Evolutionary conservation across 176 grass and related monocot genomes (phyloP).

Genomic region (Ampelocalamus luodianensis): DNA sequence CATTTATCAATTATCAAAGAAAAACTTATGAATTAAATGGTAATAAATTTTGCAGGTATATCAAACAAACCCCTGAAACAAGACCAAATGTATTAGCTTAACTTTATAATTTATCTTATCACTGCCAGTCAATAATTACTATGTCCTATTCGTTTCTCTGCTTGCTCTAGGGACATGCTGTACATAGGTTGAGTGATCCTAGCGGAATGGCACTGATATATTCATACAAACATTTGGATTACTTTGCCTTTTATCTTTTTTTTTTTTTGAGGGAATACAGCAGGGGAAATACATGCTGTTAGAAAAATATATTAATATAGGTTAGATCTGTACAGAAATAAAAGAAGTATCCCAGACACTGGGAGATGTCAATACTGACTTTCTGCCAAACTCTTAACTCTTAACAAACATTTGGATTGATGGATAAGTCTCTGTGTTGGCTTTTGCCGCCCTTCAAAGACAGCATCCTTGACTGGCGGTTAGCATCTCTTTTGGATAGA

Average conservation of each 20-base stretch:
- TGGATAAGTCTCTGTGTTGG: too few relatives aligned
- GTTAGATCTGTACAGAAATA: neutral
- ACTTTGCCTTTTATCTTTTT: neutral
- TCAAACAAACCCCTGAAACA: neutral
- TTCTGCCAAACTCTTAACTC: too few relatives aligned
- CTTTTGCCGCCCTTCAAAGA: too few relatives aligned
- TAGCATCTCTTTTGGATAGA: too few relatives aligned
- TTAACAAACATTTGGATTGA: too few relatives aligned
- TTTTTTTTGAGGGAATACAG: too few relatives aligned
- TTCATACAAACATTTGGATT: too few relatives aligned
- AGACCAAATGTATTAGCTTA: neutral
- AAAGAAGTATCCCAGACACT: neutral
- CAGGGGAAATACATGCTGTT: too few relatives aligned
- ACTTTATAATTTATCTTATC: neutral
- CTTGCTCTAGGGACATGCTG: neutral
- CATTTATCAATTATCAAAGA: constrained; percentile 2
- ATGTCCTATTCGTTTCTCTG: neutral
- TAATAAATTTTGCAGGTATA: neutral
- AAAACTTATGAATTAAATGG: neutral
- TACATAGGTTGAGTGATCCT: neutral
- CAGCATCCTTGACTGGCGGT: too few relatives aligned
- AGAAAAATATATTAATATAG: neutral
- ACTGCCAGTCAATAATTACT: neutral
- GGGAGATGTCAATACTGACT: neutral
- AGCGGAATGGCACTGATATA: neutral